Base-by-base conservation (phyloP, 2,329 filamentous ascomycete genomes). In the Didymella pinodella region DNA sequence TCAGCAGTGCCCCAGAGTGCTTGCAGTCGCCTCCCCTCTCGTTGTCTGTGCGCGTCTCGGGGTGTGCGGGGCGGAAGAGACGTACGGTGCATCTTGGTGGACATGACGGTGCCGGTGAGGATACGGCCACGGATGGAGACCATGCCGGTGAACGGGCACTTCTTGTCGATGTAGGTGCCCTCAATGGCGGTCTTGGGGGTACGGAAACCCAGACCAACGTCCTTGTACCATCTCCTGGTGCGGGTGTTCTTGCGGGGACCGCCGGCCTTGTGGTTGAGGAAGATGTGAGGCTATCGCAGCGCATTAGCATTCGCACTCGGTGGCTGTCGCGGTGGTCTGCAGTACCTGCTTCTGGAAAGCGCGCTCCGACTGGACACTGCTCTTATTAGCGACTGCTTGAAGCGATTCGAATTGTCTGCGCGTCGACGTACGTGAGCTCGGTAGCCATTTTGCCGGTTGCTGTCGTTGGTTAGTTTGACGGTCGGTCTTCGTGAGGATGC, bases 41-140 rank as follows among this genome's bases (percentile, higher is more conserved):
- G 11, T 14, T 2, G 1, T 32, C 31, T 32, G 4, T 32, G 31
- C 11, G 31, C 31, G 31, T 14, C 12, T 32, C 31, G 31, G 11
- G 29, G 12, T 11, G 8, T 31, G 10, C 10, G 12, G 29, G 10
- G 29, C 29, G 29, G 31, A 32, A 11, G 28, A 11, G 11, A 77
- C 74, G 65, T 76, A 85, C 95, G 92, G 91, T 99, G 95, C 95
- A 99, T 99, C 92, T 99, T 99, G 85, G 95, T 99, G 78, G 94
- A 98, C 80, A 98, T 91, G 80, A 99, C 95, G 81, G 93, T 97
- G 80, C 95, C 95, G 81, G 94, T 98, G 74, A 99, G 88, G 88
- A 99, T 99, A 94, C 95, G 94, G 84, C 95, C 95, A 86, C 95
- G 95, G 87, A 99, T 99, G 72, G 95, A 98, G 82, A 99, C 93